Conservation (phyloP, 2,329 filamentous ascomycete species). For the Eutypella sp. region DNA sequence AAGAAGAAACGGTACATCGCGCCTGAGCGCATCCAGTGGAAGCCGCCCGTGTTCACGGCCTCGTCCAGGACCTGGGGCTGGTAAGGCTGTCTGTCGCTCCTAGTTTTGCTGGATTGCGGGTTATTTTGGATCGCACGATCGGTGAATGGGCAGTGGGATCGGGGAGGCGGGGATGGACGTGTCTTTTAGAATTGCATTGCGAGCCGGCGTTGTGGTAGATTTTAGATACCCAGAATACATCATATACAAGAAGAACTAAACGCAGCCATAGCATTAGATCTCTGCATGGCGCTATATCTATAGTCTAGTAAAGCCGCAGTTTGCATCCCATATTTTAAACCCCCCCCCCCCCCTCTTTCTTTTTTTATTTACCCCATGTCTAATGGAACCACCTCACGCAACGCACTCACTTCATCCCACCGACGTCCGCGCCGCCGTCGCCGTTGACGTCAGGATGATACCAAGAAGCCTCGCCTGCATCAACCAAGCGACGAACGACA, state of each 20-base stretch:
- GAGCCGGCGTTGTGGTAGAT: slow-evolving; percentile 1
- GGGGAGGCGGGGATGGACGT: no score
- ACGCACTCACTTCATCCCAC: neutral
- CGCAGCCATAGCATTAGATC: no score
- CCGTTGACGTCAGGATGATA: no score
- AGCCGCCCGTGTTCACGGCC: slow-evolving; percentile 89
- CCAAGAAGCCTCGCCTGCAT: neutral
- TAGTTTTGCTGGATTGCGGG: neutral
- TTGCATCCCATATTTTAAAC: no score
- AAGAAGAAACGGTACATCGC: slow-evolving; percentile 78
- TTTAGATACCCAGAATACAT: neutral
- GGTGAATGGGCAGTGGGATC: no score
- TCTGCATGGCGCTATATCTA: no score
- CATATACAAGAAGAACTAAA: no score
- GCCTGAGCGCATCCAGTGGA: slow-evolving; percentile 80
- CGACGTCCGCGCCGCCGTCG: neutral
- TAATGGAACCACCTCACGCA: no score
- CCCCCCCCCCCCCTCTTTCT: neutral
- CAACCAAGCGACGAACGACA: slow-evolving; percentile 25
- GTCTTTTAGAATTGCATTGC: slow-evolving; percentile 7
- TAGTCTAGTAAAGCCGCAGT: no score
- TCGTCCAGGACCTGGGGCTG: slow-evolving; percentile 92
- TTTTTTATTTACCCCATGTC: no score
- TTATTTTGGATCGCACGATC: no score
- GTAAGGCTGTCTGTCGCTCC: no score